These are phyloP conservation scores for Penicillium sp. DNA, from an alignment of 2,329 filamentous ascomycete species.

Conservation along the genomic window DNA sequence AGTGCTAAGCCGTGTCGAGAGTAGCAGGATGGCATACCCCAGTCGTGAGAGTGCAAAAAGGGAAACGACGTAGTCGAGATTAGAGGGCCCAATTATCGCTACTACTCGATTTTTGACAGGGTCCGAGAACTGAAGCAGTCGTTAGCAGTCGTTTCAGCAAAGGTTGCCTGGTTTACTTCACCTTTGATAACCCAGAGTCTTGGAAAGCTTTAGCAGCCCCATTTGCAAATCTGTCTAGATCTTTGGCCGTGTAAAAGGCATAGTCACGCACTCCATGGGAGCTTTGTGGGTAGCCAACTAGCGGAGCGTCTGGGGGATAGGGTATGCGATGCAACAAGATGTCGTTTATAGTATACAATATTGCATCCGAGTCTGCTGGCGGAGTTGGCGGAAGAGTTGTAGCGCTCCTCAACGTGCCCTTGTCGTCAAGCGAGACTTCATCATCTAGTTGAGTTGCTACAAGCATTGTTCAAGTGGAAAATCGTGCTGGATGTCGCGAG, in stretches of 20 bases:
- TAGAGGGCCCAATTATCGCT: slow-evolving; percentile 59
- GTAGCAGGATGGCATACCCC: slow-evolving; percentile 60
- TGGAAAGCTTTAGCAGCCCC: slow-evolving; percentile 10
- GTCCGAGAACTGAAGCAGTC: slow-evolving; percentile 1
- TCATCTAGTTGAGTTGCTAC: background rate
- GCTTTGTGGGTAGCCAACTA: slow-evolving; percentile 20
- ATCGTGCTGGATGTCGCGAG: background rate
- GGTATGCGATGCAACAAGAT: slow-evolving; percentile 14
- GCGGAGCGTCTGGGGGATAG: slow-evolving; percentile 9
- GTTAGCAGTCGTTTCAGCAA: background rate
- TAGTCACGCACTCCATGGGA: slow-evolving; percentile 19
- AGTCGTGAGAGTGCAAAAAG: slow-evolving; percentile 60
- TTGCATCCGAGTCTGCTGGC: slow-evolving; percentile 10
- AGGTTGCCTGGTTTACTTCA: background rate
- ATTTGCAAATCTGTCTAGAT: slow-evolving; percentile 19
- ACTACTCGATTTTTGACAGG: slow-evolving; percentile 41
- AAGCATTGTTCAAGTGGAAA: slow-evolving; percentile 8
- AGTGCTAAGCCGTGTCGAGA: slow-evolving; percentile 60
- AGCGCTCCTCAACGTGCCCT: background rate
- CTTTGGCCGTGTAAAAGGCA: slow-evolving; percentile 16
- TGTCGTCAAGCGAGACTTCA: background rate
- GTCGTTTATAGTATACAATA: slow-evolving; percentile 16
- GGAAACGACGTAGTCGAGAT: slow-evolving; percentile 61
- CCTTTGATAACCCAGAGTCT: slow-evolving; percentile 12
- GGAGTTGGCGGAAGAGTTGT: slow-evolving; percentile 15